These are phyloP conservation scores for Picochlorum sp. DNA, from an alignment of 139 green algal species.

Conservation along the genomic window DNA sequence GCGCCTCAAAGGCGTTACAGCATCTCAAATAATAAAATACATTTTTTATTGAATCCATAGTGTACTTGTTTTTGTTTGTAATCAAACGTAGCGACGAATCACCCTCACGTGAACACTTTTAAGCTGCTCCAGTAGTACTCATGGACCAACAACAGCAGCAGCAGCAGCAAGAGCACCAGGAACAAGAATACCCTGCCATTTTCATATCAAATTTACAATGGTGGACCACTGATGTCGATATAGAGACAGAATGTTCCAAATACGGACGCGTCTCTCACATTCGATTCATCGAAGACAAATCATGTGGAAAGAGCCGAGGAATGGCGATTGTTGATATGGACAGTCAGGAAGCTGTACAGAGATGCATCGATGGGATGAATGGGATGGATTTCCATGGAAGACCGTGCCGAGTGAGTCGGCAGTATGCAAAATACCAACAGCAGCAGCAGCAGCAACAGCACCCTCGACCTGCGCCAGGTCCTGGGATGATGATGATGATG, in stretches of 20 bases:
- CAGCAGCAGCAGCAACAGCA: conserved; percentile 10
- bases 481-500: conserved; percentile 1
- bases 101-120: too few relatives aligned
- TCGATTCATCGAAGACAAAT: conserved; percentile 76
- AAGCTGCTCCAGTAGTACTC: too few relatives aligned
- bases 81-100: too few relatives aligned
- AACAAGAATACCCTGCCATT: conserved; percentile 27
- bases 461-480: not conserved
- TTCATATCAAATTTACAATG: conserved; percentile 82
- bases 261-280: conserved; percentile 54
- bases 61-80: too few relatives aligned
- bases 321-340: conserved; percentile 70
- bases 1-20: not conserved
- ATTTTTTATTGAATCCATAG: too few relatives aligned
- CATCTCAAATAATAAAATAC: not conserved
- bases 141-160: too few relatives aligned
- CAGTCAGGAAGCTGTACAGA: conserved; percentile 30
- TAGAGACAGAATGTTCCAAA: conserved; percentile 56
- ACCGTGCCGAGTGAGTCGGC: conserved; percentile 14
- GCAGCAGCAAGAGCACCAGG: not conserved
- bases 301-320: conserved; percentile 75
- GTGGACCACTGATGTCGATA: conserved; percentile 87
- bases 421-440: conserved; percentile 5
- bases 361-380: conserved; percentile 48
- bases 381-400: conserved; percentile 43